These are phyloP conservation scores for Suillus brevipes DNA, from an alignment of 768 basidiomycete species.

Conservation along the genomic window DNA sequence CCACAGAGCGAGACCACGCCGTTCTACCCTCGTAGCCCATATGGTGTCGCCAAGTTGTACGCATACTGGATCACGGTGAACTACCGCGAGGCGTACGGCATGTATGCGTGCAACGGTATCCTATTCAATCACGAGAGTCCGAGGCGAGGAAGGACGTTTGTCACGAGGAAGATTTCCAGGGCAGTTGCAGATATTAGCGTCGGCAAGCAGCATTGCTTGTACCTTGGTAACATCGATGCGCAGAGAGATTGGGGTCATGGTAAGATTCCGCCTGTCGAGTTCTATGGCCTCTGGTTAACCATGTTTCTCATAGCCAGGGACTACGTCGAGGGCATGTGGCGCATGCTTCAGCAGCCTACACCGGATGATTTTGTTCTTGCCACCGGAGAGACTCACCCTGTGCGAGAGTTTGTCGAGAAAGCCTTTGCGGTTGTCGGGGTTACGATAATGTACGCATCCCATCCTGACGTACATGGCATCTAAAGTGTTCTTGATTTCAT, in stretches of 20 bases:
- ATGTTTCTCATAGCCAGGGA: constrained; percentile 60
- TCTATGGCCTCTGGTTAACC: background rate
- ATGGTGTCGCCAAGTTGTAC: constrained; percentile 94
- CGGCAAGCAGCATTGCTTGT: constrained; percentile 87
- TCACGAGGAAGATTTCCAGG: constrained; percentile 91
- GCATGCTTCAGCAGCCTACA: constrained; percentile 83
- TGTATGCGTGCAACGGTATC: constrained; percentile 97
- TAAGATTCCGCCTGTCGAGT: constrained; percentile 34
- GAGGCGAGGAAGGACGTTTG: constrained; percentile 90
- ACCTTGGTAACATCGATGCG: constrained; percentile 93
- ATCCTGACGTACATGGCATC: background rate
- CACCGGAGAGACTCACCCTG: constrained; percentile 93
- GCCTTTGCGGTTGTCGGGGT: constrained; percentile 72
- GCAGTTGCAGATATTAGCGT: constrained; percentile 90
- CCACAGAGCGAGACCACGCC: constrained; percentile 96
- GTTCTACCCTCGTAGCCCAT: constrained; percentile 97
- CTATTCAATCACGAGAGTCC: constrained; percentile 99
- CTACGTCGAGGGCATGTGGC: constrained; percentile 98
- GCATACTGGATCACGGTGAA: constrained; percentile 90
- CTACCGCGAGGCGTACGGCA: constrained; percentile 93
- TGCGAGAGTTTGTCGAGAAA: constrained; percentile 91
- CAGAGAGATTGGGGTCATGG: constrained; percentile 98
- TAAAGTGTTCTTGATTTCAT: constrained; percentile 7
- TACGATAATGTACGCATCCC: constrained; percentile 54
- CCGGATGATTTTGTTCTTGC: constrained; percentile 94